Evolutionary conservation across 208 protist genomes (phyloP).

Genomic region (Leishmania tarentolae): DNA sequence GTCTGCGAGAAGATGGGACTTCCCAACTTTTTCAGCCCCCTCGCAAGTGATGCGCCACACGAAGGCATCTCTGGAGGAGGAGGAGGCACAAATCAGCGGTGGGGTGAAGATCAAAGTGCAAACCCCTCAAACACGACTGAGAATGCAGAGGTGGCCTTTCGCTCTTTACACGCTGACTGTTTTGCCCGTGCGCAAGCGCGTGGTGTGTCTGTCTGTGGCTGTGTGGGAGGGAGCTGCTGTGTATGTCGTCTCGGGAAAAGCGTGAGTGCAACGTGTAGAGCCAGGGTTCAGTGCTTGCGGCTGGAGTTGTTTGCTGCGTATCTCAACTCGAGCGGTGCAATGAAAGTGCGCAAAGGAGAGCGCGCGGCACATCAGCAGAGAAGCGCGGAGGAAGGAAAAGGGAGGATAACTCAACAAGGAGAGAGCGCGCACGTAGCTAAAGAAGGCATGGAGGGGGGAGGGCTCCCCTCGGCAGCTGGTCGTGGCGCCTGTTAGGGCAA

Average conservation of each 20-base stretch:
- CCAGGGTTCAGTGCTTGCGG: background rate
- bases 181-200: background rate
- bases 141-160: background rate
- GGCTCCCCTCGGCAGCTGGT: background rate
- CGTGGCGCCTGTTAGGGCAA: background rate
- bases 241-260: constrained; percentile 2
- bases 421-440: background rate
- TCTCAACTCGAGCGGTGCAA: background rate
- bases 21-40: background rate
- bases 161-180: background rate
- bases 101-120: background rate
- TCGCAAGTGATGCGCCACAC: background rate
- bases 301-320: background rate
- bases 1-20: constrained; percentile 44
- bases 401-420: background rate
- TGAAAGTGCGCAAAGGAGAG: background rate
- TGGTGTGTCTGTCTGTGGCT: background rate
- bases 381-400: constrained; percentile 3
- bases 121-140: background rate
- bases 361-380: background rate
- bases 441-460: background rate
- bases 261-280: constrained; percentile 3
- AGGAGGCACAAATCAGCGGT: background rate
- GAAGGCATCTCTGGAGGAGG: constrained; percentile 4
- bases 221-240: background rate